These are phyloP conservation scores for Pestalotiopsis fici DNA, from an alignment of 2,329 filamentous ascomycete species.

Conservation along the genomic window DNA sequence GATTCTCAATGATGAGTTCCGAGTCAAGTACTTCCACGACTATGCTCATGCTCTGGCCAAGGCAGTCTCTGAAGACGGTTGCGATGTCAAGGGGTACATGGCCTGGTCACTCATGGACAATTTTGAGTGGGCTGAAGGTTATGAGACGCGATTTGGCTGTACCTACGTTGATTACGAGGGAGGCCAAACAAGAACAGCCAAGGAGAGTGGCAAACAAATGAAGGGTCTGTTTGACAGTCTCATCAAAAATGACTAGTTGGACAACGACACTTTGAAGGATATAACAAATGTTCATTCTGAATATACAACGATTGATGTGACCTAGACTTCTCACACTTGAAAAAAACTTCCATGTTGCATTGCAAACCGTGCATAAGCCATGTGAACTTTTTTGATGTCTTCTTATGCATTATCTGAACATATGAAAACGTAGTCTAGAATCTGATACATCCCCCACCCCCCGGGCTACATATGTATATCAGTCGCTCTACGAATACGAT, in stretches of 20 bases:
- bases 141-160: constrained; percentile 83
- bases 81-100: constrained; percentile 78
- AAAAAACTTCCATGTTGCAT: too few relatives aligned
- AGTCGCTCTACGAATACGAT: background rate
- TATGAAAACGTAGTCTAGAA: too few relatives aligned
- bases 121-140: constrained; percentile 92
- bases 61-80: constrained; percentile 71
- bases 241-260: background rate
- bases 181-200: constrained; percentile 77
- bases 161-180: constrained; percentile 81
- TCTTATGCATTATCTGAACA: too few relatives aligned
- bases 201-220: constrained; percentile 79
- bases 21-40: constrained; percentile 74
- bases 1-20: constrained; percentile 80
- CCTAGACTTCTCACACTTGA: background rate
- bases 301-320: background rate
- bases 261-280: background rate
- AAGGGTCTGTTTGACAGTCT: constrained; percentile 65
- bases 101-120: constrained; percentile 90
- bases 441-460: too few relatives aligned
- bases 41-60: constrained; percentile 79
- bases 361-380: too few relatives aligned
- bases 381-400: too few relatives aligned
- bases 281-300: background rate
- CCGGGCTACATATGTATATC: too few relatives aligned